Conservation (phyloP, 345 rosid genomes). For the Pugionium dolabratum region DNA sequence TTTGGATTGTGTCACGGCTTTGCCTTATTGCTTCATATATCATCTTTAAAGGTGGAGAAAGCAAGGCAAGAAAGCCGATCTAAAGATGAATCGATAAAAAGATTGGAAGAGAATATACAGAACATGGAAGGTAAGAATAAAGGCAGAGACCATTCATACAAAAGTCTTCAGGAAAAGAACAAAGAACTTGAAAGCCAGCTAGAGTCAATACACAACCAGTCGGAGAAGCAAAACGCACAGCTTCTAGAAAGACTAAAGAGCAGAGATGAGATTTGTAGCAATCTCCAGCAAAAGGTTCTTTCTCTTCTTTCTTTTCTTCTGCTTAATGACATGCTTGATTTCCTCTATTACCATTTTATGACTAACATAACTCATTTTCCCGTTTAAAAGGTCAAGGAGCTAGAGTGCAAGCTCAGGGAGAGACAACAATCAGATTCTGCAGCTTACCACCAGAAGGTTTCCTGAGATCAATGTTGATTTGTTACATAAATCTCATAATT, state of each 20-base stretch:
- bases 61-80: conserved; percentile 72
- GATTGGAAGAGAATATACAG: conserved; percentile 77
- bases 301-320: not conserved
- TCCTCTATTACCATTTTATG: conserved; percentile 3
- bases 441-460: conserved; percentile 61
- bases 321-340: not conserved
- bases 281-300: conserved; percentile 73
- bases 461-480: not conserved
- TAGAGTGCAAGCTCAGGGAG: conserved; percentile 69
- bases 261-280: conserved; percentile 65
- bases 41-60: conserved; percentile 64
- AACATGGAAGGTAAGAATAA: conserved; percentile 67
- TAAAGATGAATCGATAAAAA: conserved; percentile 76
- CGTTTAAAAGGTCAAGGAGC: conserved; percentile 64
- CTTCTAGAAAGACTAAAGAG: conserved; percentile 67
- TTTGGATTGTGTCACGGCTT: conserved; percentile 25
- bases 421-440: conserved; percentile 57
- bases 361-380: conserved; percentile 27
- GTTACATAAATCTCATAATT: conserved; percentile 7
- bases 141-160: conserved; percentile 62
- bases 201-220: conserved; percentile 55
- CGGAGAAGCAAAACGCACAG: conserved; percentile 61
- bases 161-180: conserved; percentile 67
- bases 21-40: conserved; percentile 14
- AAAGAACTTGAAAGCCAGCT: conserved; percentile 84